These are phyloP conservation scores for Eragrostis nindensis DNA, from an alignment of 176 grass and related monocot genomes.

Conservation along the genomic window DNA sequence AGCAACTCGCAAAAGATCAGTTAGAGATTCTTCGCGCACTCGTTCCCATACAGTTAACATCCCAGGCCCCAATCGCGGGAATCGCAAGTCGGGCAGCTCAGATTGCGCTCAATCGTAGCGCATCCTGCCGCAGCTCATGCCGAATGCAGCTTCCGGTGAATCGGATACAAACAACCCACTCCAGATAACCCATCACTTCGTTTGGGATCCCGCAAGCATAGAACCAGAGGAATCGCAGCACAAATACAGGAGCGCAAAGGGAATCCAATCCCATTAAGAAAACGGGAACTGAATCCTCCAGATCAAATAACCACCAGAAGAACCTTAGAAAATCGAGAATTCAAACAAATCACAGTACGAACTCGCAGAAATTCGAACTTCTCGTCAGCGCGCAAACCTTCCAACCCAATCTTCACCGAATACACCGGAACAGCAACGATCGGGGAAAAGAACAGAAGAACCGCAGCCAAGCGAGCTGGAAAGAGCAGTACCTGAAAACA, in stretches of 20 bases:
- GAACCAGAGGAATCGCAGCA: constrained; percentile 19
- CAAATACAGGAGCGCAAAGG: background rate
- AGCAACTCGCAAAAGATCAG: background rate
- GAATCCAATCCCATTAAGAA: constrained; percentile 20
- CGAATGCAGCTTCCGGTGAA: constrained; percentile 22
- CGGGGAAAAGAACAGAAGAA: background rate
- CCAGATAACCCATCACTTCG: constrained; percentile 4
- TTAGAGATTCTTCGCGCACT: background rate
- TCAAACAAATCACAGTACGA: constrained; percentile 21
- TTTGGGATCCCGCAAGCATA: constrained; percentile 2
- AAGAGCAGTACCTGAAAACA: constrained; percentile 21
- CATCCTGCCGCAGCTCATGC: constrained; percentile 10
- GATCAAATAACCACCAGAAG: constrained; percentile 31
- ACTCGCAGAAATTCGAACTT: background rate
- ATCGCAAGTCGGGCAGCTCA: constrained; percentile 29
- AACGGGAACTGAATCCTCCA: constrained; percentile 5
- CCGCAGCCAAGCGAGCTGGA: background rate
- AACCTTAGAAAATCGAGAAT: constrained; percentile 3
- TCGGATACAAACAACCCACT: background rate
- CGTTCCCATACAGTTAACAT: constrained; percentile 15
- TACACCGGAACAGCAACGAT: background rate
- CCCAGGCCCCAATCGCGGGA: constrained; percentile 24
- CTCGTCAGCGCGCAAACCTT: background rate
- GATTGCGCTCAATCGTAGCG: constrained; percentile 13
- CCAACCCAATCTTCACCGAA: constrained; percentile 16